Conservation (phyloP, 768 basidiomycete genomes). For the Agrocybe praecox region DNA sequence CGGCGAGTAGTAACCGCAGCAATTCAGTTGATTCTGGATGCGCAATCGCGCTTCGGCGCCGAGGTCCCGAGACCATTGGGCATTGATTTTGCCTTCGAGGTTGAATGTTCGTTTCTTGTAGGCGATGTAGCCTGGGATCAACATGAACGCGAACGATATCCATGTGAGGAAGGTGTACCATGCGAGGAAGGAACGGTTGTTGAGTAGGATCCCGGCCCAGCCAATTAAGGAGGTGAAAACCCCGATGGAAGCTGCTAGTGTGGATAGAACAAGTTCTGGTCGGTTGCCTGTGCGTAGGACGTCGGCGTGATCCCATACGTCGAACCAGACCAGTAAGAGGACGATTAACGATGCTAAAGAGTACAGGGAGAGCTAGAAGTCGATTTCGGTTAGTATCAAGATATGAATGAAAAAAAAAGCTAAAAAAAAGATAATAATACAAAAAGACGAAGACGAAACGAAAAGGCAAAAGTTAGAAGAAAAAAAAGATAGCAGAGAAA, state of each 20-base stretch:
- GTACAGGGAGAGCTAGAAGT: slow-evolving; percentile 24
- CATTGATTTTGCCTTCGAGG: neutral
- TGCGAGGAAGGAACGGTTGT: slow-evolving; percentile 82
- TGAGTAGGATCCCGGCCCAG: slow-evolving; percentile 80
- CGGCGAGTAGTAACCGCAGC: neutral
- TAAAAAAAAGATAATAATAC: no score
- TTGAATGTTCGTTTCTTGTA: neutral
- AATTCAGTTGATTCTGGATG: neutral
- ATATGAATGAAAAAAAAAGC: no score
- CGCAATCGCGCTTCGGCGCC: neutral
- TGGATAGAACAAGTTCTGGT: slow-evolving; percentile 67
- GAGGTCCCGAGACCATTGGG: neutral
- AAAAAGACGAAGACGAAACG: no score
- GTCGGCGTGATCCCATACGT: slow-evolving; percentile 66
- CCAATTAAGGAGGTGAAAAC: slow-evolving; percentile 70
- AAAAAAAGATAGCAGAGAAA: no score
- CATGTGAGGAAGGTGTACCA: neutral
- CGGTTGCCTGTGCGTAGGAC: slow-evolving; percentile 68
- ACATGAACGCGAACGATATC: neutral
- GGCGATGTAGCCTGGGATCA: neutral
- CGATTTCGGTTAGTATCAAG: neutral
- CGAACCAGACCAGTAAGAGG: slow-evolving; percentile 77
- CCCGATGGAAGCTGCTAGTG: slow-evolving; percentile 59
- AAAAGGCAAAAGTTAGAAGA: neutral
- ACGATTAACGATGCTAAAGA: slow-evolving; percentile 60